These are phyloP conservation scores for Kwoniella mangroviensis DNA, from an alignment of 768 basidiomycete genomes.

Conservation along the genomic window DNA sequence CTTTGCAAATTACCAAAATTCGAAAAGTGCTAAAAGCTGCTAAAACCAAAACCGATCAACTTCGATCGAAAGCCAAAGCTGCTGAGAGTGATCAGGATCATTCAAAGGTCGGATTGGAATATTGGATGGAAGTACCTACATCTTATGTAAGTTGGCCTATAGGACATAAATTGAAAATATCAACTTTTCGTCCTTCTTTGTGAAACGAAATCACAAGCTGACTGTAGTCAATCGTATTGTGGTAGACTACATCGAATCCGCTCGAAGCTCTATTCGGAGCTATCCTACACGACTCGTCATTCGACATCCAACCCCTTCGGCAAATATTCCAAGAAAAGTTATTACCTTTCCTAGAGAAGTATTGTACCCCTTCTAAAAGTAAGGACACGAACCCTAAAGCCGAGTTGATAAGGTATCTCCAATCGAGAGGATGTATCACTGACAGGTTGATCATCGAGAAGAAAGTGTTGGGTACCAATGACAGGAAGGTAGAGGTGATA, in stretches of 20 bases:
- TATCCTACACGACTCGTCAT: slow-evolving; percentile 31
- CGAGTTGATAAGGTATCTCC: slow-evolving; percentile 25
- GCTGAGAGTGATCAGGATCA: neutral
- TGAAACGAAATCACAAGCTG: neutral
- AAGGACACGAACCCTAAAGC: slow-evolving; percentile 32
- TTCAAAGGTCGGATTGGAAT: slow-evolving; percentile 21
- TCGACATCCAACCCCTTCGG: slow-evolving; percentile 16
- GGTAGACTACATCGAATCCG: slow-evolving; percentile 24
- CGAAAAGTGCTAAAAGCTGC: slow-evolving; percentile 17
- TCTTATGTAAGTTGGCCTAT: slow-evolving; percentile 19
- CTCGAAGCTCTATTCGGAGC: slow-evolving; percentile 41
- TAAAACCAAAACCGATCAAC: slow-evolving; percentile 19
- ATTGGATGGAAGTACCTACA: slow-evolving; percentile 29
- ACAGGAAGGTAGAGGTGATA: slow-evolving; percentile 9
- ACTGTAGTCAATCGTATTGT: neutral
- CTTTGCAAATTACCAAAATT: slow-evolving; percentile 11
- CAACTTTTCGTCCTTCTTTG: neutral
- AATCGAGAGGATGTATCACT: slow-evolving; percentile 26
- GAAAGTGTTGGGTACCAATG: neutral
- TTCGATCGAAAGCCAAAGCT: neutral
- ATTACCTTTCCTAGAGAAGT: slow-evolving; percentile 37
- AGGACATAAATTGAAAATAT: neutral
- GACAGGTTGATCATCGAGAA: slow-evolving; percentile 14
- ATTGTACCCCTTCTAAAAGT: slow-evolving; percentile 27
- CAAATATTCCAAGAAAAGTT: slow-evolving; percentile 27